Conservation (phyloP, 2,329 filamentous ascomycete species). For the Aspergillus floridensis region DNA sequence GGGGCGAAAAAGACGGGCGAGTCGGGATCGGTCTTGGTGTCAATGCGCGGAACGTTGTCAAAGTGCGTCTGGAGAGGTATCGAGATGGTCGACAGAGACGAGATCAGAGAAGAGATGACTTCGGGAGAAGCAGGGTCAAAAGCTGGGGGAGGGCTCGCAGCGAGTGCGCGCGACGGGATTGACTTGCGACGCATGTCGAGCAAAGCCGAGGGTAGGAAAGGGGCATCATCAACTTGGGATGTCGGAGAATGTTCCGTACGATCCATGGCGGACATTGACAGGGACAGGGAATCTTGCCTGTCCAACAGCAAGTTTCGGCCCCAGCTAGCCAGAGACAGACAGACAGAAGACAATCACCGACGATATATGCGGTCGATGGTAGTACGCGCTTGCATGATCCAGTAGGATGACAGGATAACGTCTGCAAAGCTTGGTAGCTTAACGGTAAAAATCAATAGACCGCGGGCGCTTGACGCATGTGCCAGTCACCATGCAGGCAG, state of each 20-base stretch:
- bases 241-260: conserved; percentile 23
- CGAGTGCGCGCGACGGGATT: conserved; percentile 32
- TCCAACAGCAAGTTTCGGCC: conserved; percentile 9
- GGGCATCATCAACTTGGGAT: conserved; percentile 21
- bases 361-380: conserved; percentile 26
- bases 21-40: conserved; percentile 40
- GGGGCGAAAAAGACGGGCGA: conserved; percentile 30
- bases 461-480: conserved; percentile 16
- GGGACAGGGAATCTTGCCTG: conserved; percentile 16
- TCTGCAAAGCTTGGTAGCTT: conserved; percentile 12
- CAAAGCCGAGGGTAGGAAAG: conserved; percentile 28
- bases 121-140: conserved; percentile 47
- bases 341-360: conserved; percentile 18
- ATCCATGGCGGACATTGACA: conserved; percentile 34
- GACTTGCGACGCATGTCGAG: conserved; percentile 49
- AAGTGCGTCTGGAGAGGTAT: conserved; percentile 68
- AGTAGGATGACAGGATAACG: conserved; percentile 17
- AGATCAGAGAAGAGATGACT: conserved; percentile 59
- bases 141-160: conserved; percentile 27
- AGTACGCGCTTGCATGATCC: conserved; percentile 30
- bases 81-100: conserved; percentile 59
- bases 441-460: conserved; percentile 22
- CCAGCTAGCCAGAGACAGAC: conserved; percentile 7
- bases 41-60: conserved; percentile 53
- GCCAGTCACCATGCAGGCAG: conserved; percentile 12